phyloP scores from a whole-genome alignment of 257 asterid genomes.

The Coffea canephora region DNA sequence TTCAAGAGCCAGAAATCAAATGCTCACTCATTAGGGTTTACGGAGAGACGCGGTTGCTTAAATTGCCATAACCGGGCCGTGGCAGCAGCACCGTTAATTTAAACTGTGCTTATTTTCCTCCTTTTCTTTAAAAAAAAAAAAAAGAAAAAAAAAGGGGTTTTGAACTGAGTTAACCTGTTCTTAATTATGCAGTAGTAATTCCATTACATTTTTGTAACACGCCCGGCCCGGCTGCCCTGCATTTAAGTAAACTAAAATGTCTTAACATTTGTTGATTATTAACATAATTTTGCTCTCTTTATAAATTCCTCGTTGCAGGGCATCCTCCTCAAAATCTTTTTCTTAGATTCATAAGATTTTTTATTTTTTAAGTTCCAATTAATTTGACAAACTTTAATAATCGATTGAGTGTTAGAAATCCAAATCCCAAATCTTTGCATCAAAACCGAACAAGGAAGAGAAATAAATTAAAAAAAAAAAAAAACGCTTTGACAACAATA shows the following conservation, averaged over 20 bases:
- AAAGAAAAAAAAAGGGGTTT: too few relatives aligned
- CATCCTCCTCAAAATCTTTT: too few relatives aligned
- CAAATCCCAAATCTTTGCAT: neutral
- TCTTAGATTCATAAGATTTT: neutral
- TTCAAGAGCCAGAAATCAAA: neutral
- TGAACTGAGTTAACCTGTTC: neutral
- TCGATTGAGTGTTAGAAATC: neutral
- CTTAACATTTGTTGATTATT: too few relatives aligned
- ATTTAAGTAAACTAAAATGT: too few relatives aligned
- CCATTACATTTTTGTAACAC: neutral
- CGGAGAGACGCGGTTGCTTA: neutral
- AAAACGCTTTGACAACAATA: neutral
- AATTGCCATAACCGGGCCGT: neutral
- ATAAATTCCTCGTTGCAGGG: too few relatives aligned
- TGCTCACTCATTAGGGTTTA: slow-evolving; percentile 9
- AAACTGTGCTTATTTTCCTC: neutral
- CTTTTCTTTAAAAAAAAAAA: too few relatives aligned
- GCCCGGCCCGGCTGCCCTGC: too few relatives aligned
- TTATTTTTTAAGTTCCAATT: neutral
- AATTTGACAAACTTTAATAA: neutral
- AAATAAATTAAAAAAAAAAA: too few relatives aligned
- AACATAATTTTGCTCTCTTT: too few relatives aligned
- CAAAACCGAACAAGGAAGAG: neutral
- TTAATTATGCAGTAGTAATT: too few relatives aligned
- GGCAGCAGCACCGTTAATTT: neutral